Base-by-base conservation (phyloP, 345 rosid genomes). In the Gossypium australe region DNA sequence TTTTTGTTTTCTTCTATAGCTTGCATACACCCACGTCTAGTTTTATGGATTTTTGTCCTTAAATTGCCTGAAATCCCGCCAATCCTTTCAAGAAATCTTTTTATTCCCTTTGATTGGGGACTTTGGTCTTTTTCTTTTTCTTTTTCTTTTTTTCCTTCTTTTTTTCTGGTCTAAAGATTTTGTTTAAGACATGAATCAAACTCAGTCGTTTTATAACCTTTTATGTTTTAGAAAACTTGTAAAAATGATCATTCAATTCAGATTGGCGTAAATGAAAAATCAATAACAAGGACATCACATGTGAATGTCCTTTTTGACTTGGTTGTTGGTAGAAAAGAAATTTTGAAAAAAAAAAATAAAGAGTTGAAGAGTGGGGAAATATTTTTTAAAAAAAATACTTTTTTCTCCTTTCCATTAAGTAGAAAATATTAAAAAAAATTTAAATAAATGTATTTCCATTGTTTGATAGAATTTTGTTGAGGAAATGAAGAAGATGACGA, bases 21-120 rank as follows among this genome's bases (percentile, higher is more conserved):
- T 38, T 58, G 38, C 38, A 34, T 34, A 34, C 38, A 34, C 38
- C 38, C 41, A 34, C 41, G 41, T 34, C 41, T 34, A 34, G 41
- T 34, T 34, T 34, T 5, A 34, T 34, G 41, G 41, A 34, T 34
- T 34, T 34, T 34, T 34, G 41, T 34, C 7, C 62, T 47, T 14
- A 13, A 74, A 10, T 53, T 41, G 60, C 81, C 80, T 75, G n/a
- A 66, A 66, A 58, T 77, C 48, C 20, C 78, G 84, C 76, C 12
- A 73, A 65, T 65, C 27, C 29, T 22, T 65, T 47, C 9, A 12
- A 18, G 25, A n/a, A 43, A 18, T 43, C 51, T 43, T 43, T n/a
- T 43, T 34, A 11, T 65, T 65, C 14, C 69, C 69, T 43, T 71
- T 71, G 75, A 74, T 78, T 61, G 7, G 1, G 58, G 74, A 53